These are phyloP conservation scores for Beauveria australis DNA, from an alignment of 2,329 filamentous ascomycete species.

Conservation along the genomic window DNA sequence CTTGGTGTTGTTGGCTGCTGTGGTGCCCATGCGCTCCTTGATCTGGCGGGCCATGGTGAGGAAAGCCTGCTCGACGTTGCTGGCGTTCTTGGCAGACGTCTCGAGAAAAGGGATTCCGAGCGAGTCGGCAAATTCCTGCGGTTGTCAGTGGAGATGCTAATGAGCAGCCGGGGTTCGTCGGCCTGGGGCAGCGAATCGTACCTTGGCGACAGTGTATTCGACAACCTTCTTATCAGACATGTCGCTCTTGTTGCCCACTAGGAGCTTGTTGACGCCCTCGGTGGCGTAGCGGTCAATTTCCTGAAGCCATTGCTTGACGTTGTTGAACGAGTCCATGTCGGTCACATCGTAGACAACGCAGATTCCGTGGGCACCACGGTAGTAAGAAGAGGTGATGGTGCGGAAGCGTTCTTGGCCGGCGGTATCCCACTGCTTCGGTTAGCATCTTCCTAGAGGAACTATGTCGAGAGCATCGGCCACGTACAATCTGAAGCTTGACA, in stretches of 20 bases:
- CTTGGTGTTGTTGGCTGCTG: slow-evolving; percentile 94
- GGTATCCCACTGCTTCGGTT: slow-evolving; percentile 75
- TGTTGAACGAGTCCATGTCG: slow-evolving; percentile 99
- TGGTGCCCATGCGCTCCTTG: slow-evolving; percentile 99
- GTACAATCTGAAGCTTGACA: slow-evolving; percentile 97
- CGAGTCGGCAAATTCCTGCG: slow-evolving; percentile 95
- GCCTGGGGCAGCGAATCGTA: slow-evolving; percentile 34
- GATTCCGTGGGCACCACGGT: slow-evolving; percentile 97
- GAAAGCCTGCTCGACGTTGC: slow-evolving; percentile 99
- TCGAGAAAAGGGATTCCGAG: slow-evolving; percentile 98
- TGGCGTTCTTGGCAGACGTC: slow-evolving; percentile 98
- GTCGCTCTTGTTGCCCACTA: slow-evolving; percentile 99
- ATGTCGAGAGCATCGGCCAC: slow-evolving; percentile 25
- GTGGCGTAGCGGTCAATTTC: slow-evolving; percentile 99
- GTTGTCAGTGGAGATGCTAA: not conserved
- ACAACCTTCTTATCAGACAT: slow-evolving; percentile 99
- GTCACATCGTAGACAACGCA: slow-evolving; percentile 99
- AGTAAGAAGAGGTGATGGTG: slow-evolving; percentile 99
- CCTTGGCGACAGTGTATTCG: slow-evolving; percentile 98
- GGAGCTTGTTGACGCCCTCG: slow-evolving; percentile 98
- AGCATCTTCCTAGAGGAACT: not conserved
- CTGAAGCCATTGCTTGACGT: slow-evolving; percentile 99
- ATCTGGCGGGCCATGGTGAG: slow-evolving; percentile 99
- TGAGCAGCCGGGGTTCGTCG: not conserved
- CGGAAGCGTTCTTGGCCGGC: slow-evolving; percentile 99